Conservation (phyloP, 2,329 filamentous ascomycete species). For the Ophiocordyceps camponoti-rufipedis region DNA sequence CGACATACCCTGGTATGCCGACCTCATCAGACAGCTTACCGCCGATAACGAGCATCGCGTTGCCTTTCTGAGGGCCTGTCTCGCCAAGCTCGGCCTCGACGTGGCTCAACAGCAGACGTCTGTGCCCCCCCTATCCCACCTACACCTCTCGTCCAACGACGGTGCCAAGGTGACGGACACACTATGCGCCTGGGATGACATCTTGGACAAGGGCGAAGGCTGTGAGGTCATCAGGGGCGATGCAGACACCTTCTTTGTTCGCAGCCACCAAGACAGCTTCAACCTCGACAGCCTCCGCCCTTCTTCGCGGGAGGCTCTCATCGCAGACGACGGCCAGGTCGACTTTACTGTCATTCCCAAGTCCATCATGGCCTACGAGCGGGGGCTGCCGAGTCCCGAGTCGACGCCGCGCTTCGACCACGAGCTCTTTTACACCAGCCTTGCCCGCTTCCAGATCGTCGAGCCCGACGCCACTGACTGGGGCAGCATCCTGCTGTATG, state of each 20-base stretch:
- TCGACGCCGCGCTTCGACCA: constrained; percentile 81
- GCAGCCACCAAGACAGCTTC: constrained; percentile 46
- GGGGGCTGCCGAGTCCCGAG: constrained; percentile 45
- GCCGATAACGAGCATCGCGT: constrained; percentile 52
- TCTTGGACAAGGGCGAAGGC: constrained; percentile 45
- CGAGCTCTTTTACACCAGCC: constrained; percentile 53
- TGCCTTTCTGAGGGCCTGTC: constrained; percentile 60
- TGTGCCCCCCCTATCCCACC: constrained; percentile 60
- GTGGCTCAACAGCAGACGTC: constrained; percentile 50
- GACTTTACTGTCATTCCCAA: constrained; percentile 64
- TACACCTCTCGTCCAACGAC: constrained; percentile 62
- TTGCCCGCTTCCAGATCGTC: constrained; percentile 43
- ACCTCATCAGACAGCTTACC: constrained; percentile 48
- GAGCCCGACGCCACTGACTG: constrained; percentile 46
- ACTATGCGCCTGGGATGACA: constrained; percentile 45
- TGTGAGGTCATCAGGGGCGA: constrained; percentile 62
- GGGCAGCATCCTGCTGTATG: constrained; percentile 67
- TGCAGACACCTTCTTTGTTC: constrained; percentile 65
- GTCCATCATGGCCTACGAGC: constrained; percentile 54
- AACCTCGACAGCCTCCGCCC: constrained; percentile 32
- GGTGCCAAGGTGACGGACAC: constrained; percentile 48
- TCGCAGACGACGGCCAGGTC: constrained; percentile 37
- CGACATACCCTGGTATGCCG: constrained; percentile 48
- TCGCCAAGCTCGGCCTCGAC: constrained; percentile 66
- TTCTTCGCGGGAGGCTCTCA: constrained; percentile 3